Evolutionary conservation across 495 filamentous ascomycete species (phyloP).

Genomic region (Cairneyella variabilis): DNA sequence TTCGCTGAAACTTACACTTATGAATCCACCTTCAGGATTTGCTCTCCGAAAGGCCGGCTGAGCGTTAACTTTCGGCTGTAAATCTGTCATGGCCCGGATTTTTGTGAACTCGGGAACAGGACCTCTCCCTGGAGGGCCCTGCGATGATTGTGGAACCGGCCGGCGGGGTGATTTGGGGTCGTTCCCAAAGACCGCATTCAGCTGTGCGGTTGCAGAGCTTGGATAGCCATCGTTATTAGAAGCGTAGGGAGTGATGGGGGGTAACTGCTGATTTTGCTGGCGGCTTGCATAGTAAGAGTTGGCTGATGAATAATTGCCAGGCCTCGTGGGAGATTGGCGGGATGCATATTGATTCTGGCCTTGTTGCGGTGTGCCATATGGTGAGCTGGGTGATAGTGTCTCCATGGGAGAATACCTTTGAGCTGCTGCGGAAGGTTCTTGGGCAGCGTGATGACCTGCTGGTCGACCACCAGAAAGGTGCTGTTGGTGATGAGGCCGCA

Average conservation of each 20-base stretch:
- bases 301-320: slow-evolving; percentile 42
- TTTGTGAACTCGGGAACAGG: slow-evolving; percentile 86
- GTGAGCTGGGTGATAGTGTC: slow-evolving; percentile 55
- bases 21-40: slow-evolving; percentile 97
- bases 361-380: slow-evolving; percentile 39
- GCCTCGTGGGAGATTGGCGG: slow-evolving; percentile 48
- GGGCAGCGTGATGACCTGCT: slow-evolving; percentile 51
- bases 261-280: slow-evolving; percentile 50
- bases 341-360: slow-evolving; percentile 37
- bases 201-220: slow-evolving; percentile 59
- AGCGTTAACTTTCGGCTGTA: slow-evolving; percentile 76
- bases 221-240: slow-evolving; percentile 60
- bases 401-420: slow-evolving; percentile 97
- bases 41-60: slow-evolving; percentile 92
- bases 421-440: slow-evolving; percentile 68
- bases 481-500: slow-evolving; percentile 62
- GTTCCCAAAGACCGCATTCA: slow-evolving; percentile 66
- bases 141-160: slow-evolving; percentile 40
- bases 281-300: slow-evolving; percentile 45
- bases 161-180: slow-evolving; percentile 73
- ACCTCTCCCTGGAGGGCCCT: slow-evolving; percentile 53
- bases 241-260: slow-evolving; percentile 65
- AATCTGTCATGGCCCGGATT: slow-evolving; percentile 64
- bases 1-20: slow-evolving; percentile 89
- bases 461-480: slow-evolving; percentile 45